A percentile compares a stretch with the other conserved stretches of the same genome.
Evolutionary conservation across 768 basidiomycete species (phyloP).

Genomic region (Steccherinum ochraceum): DNA sequence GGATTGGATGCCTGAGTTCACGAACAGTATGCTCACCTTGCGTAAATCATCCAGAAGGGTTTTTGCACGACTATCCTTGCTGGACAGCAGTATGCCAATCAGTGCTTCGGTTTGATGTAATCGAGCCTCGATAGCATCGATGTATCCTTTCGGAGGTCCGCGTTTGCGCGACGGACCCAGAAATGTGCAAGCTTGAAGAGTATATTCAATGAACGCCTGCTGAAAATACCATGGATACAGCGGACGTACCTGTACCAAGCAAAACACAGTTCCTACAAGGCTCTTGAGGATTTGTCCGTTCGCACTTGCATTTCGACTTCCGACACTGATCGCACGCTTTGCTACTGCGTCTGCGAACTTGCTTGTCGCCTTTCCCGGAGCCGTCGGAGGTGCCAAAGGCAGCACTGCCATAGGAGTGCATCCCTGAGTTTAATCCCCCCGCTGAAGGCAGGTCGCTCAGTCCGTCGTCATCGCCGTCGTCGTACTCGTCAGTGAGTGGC

Average conservation of each 20-base stretch:
- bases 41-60: constrained; percentile 33
- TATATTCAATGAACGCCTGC: not conserved
- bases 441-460: constrained; percentile 39
- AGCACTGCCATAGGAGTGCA: constrained; percentile 15
- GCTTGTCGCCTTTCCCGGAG: constrained; percentile 35
- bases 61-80: constrained; percentile 28
- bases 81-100: constrained; percentile 71
- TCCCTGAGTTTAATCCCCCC: constrained; percentile 14
- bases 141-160: constrained; percentile 90
- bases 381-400: constrained; percentile 13
- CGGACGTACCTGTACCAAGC: constrained; percentile 57
- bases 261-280: constrained; percentile 75
- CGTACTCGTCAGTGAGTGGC: constrained; percentile 33
- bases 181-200: constrained; percentile 65
- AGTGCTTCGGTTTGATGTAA: constrained; percentile 89
- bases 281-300: constrained; percentile 51
- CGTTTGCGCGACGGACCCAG: constrained; percentile 76
- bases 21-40: constrained; percentile 19
- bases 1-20: no score
- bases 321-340: constrained; percentile 90
- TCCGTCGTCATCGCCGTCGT: constrained; percentile 57
- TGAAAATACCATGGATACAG: not conserved
- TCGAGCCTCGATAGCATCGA: constrained; percentile 88
- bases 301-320: constrained; percentile 74
- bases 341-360: constrained; percentile 66